Base-by-base conservation (phyloP, 1,139 yeast genomes). In the Yamadazyma buinensis region DNA sequence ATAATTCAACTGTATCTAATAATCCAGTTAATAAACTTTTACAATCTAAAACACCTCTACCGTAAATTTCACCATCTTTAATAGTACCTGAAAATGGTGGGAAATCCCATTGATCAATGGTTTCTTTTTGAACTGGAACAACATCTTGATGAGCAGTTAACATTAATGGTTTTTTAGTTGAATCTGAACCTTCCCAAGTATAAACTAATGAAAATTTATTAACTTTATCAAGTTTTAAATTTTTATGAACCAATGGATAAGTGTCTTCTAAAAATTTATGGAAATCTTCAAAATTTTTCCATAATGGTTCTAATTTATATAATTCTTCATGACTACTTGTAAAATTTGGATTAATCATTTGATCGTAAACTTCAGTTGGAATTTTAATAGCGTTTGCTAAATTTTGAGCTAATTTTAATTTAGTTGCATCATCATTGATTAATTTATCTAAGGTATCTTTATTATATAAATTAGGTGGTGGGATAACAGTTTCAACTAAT, bases 291-390 rank as follows among this genome's bases (percentile, higher is more conserved):
- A 54, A 67, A 32, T 42, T 57, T 28, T 51, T 38, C 70, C 70
- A 64, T 28, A 45, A 41, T 3, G 59, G 57, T 29, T 58, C 63
- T 25, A 54, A 26, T 33, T 55, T 37, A 39, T 51, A 57, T 35
- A 61, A 48, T 17, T 57, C 61, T 15, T 55, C 52, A 29, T 45
- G 38, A 9, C 52, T 30, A 9, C 55, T 48, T 6, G 54, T 44
- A 11, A 45, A 33, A 11, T 49, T 47, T 0, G 64, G 65, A 33
- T 54, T 54, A 7, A 51, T 48, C 52, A 61, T 56, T 8, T 62
- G 64, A 51, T 84, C 94, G 40, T 62, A 75, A 12, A 77, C 70
- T 47, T 77, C 80, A 9, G 92, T 81, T n/a, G 84, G 78, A 31
- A 81, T 60, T 46, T 67, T 67, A 22, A 84, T 65, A 2, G 87